Evolutionary conservation across 257 asterid genomes (phyloP), one percentile per base, ranked within the genome.

Genomic region (Ballota nigra): DNA sequence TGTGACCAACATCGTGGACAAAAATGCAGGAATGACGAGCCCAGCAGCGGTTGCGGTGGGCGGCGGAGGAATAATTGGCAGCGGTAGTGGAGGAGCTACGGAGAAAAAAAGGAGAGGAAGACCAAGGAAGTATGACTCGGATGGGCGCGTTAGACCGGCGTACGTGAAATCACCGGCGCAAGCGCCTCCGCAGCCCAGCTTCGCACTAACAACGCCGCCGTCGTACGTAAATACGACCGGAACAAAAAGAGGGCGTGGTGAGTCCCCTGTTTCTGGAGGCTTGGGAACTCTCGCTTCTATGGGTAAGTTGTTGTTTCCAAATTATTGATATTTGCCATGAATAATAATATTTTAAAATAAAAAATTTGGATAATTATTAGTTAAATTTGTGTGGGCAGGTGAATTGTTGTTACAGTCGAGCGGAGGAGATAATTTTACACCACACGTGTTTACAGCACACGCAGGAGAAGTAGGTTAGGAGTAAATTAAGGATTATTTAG

Each of bases 391-490:
- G 52, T 65, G n/a, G 75, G 83, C 77, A 88, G 97, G 96, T 75
- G 96, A 90, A 49, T 57, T 83, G 72, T 85, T 86, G 53, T 74
- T 86, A 20, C 83, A 60, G 49, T 0, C 49, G 5, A 9, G 38
- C 5, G 67, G 45, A n/a, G 49, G 68, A 34, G 68, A 51, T n/a
- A 28, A 60, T 62, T 89, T 89, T 72, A 86, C 86, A 26, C 92
- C 96, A 11, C 95, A 89, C 67, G 88, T 89, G 65, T 81, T 87
- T 69, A 87, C 88, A 41, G 95, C 81, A 24, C 34, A 81, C 78
- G 38, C 95, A 3, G 96, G 96, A 80, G 96, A 89, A 92, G 96
- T 87, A 80, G 52, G 18, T 43, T 1, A 1, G 1, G 1, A 1
- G 2, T 26, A 1, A 26, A 1, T 26, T 26, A 26, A 26, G 1